Conservation (phyloP, 1,284 basidiomycete species). For the Jaminaea rosea region DNA sequence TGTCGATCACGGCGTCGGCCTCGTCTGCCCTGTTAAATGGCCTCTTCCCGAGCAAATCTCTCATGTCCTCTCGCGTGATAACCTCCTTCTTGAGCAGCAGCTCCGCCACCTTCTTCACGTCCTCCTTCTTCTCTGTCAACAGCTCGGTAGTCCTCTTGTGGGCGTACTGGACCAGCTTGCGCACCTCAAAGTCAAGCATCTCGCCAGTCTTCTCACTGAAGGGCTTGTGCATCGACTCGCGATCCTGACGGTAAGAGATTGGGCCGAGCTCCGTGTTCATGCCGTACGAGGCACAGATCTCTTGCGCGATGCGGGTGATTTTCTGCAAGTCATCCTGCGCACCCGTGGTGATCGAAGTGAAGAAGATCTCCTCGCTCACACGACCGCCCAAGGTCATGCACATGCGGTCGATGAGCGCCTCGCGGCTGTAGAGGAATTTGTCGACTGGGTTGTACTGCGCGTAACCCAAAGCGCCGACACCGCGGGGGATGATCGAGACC, state of each 20-base stretch:
- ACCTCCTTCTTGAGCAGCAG: conserved; percentile 87
- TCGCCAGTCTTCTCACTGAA: conserved; percentile 96
- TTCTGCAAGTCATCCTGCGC: conserved; percentile 96
- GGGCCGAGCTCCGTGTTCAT: conserved; percentile 94
- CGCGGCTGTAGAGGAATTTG: conserved; percentile 86
- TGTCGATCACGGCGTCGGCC: conserved; percentile 45
- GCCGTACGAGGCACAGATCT: conserved; percentile 61
- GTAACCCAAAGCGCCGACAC: conserved; percentile 90
- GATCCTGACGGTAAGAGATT: conserved; percentile 82
- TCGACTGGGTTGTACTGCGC: conserved; percentile 93
- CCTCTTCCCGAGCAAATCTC: conserved; percentile 69
- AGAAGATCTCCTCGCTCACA: conserved; percentile 97
- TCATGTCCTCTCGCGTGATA: conserved; percentile 87
- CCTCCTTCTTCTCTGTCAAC: conserved; percentile 68
- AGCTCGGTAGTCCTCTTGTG: conserved; percentile 77
- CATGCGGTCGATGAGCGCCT: conserved; percentile 89
- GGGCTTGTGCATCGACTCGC: conserved; percentile 88
- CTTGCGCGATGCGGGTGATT: conserved; percentile 95
- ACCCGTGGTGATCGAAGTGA: conserved; percentile 89
- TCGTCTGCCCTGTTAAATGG: conserved; percentile 66
- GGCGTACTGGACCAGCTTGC: conserved; percentile 86
- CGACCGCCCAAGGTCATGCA: conserved; percentile 99
- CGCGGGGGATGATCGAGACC: conserved; percentile 96
- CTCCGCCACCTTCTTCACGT: conserved; percentile 90
- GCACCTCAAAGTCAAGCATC: conserved; percentile 76